A percentile compares a stretch with the other conserved stretches of the same genome.
These are phyloP conservation scores for Phanerochaete sordida DNA, from an alignment of 768 basidiomycete species.

Conservation along the genomic window DNA sequence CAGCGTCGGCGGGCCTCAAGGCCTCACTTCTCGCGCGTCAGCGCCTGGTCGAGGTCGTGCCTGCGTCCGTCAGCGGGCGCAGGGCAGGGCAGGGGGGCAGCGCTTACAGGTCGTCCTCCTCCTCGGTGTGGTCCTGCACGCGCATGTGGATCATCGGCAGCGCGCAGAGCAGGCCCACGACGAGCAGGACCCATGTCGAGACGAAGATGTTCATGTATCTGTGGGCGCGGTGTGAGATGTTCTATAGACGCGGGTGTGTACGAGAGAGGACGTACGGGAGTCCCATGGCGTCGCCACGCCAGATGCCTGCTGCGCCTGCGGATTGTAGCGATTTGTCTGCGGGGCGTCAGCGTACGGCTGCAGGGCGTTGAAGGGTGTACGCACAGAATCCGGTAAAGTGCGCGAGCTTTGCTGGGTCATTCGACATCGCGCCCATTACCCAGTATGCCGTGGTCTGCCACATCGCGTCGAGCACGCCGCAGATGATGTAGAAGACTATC, in stretches of 20 bases:
- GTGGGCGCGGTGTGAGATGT: not conserved
- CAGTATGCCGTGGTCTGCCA: constrained; percentile 85
- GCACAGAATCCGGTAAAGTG: constrained; percentile 80
- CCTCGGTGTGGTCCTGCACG: constrained; percentile 56
- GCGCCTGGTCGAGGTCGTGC: not conserved
- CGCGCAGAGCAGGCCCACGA: constrained; percentile 60
- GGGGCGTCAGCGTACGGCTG: not conserved
- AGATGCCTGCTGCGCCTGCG: constrained; percentile 69
- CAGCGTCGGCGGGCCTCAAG: not conserved
- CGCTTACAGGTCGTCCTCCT: constrained; percentile 33
- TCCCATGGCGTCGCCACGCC: constrained; percentile 63
- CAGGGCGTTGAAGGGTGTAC: constrained; percentile 18
- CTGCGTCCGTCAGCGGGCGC: not conserved
- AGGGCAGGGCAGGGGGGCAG: not conserved
- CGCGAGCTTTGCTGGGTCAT: constrained; percentile 75
- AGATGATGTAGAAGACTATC: constrained; percentile 65
- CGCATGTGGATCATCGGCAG: constrained; percentile 73
- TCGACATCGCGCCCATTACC: constrained; percentile 85
- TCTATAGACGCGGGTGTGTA: not conserved
- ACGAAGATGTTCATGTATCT: constrained; percentile 68
- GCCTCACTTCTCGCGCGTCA: not conserved
- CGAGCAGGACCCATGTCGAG: constrained; percentile 72
- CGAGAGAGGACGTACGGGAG: constrained; percentile 47
- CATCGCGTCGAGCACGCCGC: constrained; percentile 75
- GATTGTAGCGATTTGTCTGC: constrained; percentile 72